Base-by-base conservation (phyloP, 352 stramenopile genomes). In the Globisporangium megalacanthum region DNA sequence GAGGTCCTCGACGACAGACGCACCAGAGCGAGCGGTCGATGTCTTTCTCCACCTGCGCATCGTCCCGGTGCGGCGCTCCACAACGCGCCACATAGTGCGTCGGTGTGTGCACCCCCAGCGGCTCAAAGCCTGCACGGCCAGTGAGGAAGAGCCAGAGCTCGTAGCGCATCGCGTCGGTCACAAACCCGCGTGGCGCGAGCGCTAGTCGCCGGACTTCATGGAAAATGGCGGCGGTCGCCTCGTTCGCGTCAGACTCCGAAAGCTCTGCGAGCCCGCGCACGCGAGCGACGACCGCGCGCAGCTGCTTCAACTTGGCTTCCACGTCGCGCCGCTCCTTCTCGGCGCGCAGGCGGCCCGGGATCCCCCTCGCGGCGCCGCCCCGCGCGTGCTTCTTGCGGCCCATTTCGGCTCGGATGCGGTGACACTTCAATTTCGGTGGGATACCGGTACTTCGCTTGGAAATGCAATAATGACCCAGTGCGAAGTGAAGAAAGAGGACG, bases 11-110 rank as follows among this genome's bases (percentile, higher is more conserved):
- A 6, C 37, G 37, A 45, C 39, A 45, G 11, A 47, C 64, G 29
- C 14, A 77, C 66, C 80, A 91, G 47, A 95, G 65, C 19, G 86
- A 95, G 49, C 86, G 82, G n/a, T 92, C 79, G 36, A 95, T 85
- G 53, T 95, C 86, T 54, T 92, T 92, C 41, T 89, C 73, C 35
- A 95, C 70, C 60, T 92, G 83, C 15, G 59, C 57, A 47, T 86
- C 77, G 52, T 95, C 86, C 10, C 73, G 73, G 51, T 94, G 82
- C 7, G 53, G 44, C 13, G 41, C 36, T 8, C 17, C 49, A 14
- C 36, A 60, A 5, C 36, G 54, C 15, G 39, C 22, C 29, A 45
- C 57, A 58, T 62, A 62, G 35, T 69, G 58, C 22, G n/a, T 9
- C 31, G 39, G 54, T 57, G 54, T 68, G 48, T 31, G 58, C 22